phyloP scores from a whole-genome alignment of 441 rosid genomes.

The Metrosideros polymorpha region DNA sequence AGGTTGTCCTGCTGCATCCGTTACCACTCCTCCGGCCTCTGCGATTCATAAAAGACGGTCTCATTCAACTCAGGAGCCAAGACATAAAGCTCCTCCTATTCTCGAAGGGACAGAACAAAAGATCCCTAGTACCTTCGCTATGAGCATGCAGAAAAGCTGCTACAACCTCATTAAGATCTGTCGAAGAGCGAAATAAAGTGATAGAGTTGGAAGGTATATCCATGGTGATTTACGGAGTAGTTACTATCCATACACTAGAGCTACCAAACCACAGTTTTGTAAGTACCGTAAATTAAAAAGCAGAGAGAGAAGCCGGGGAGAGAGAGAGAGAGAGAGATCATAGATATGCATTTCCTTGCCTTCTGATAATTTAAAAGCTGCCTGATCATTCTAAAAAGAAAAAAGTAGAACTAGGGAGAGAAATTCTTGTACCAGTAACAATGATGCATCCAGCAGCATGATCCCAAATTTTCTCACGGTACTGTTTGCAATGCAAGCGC shows the following conservation, averaged over 20 bases:
- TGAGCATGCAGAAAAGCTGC: background rate
- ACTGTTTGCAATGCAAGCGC: conserved; percentile 73
- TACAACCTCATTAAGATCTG: background rate
- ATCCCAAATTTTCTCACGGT: conserved; percentile 91
- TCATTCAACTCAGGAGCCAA: background rate
- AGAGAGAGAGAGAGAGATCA: background rate
- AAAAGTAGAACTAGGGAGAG: background rate
- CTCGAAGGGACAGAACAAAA: background rate
- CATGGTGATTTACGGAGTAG: background rate
- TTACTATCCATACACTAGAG: background rate
- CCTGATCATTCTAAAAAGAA: background rate
- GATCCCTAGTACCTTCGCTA: background rate
- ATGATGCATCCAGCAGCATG: conserved; percentile 92
- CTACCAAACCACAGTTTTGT: background rate
- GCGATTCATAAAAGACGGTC: conserved; percentile 9
- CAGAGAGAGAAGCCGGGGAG: background rate
- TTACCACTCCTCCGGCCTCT: conserved; percentile 90
- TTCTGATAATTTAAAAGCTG: background rate
- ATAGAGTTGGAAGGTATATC: background rate
- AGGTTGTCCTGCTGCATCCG: conserved; percentile 66
- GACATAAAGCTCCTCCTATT: background rate
- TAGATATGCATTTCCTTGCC: background rate
- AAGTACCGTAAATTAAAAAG: background rate
- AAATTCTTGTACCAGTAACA: conserved; percentile 50
- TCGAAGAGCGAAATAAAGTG: background rate